Evolutionary conservation across 805 yeast species (phyloP), one percentile per base, ranked within the genome.

Genomic region (Myxozyma mucilagina): DNA sequence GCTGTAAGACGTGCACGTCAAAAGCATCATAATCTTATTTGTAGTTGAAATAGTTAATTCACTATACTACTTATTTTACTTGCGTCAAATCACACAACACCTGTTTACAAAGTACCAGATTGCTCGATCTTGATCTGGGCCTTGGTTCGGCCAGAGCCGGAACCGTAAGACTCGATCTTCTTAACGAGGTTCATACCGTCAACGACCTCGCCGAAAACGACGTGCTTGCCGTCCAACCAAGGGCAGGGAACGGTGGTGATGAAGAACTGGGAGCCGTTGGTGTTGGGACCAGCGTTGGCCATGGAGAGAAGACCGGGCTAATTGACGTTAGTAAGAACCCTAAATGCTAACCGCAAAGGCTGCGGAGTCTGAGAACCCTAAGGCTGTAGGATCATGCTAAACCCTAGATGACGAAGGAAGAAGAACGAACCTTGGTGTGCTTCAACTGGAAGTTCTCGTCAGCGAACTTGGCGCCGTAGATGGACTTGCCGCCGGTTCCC

Each of bases 191-290:
- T 96, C 73, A 80, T 76, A 69, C 97, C 97, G 51, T 76, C 79
- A 44, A 90, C 60, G 58, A 94, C 97, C 78, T 90, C 90, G 67
- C 99, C 99, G 71, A 94, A 94, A 45, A 94, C 99, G 72, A 94
- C 99, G 76, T 94, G 99, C 69, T 80, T 85, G 67, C 96, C 94
- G 72, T 94, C 90, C 72, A 94, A 84, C 98, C 99, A 94, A 53
- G 87, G 78, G 59, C 97, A 90, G 39, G 83, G 82, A 24, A 88
- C 97, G 32, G 97, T 92, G 71, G 97, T 91, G 78, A 94, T 87
- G 82, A 92, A 92, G 74, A 92, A 92, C 77, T 91, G 97, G 41
- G 97, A 90, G 20, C 97, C 97, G 74, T 91, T 91, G 68, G 81
- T 78, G 72, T 78, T 83, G 65, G 79, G 74, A 65, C 91, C 91